These are phyloP conservation scores for Exophiala calicioides DNA, from an alignment of 2,329 filamentous ascomycete genomes.

Conservation along the genomic window DNA sequence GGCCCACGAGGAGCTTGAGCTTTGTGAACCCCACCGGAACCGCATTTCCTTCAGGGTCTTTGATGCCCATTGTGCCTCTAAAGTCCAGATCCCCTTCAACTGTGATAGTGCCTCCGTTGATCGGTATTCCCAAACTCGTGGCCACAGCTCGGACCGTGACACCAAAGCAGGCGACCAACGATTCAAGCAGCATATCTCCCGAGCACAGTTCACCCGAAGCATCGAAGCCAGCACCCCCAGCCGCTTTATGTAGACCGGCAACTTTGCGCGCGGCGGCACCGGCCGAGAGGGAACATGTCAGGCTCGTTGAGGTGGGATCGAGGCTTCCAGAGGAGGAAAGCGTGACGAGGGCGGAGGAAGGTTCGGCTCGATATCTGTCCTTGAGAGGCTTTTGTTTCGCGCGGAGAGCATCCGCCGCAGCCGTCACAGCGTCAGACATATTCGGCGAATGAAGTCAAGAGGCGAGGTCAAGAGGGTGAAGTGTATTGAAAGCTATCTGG, in stretches of 20 bases:
- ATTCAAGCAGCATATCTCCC: slow-evolving; percentile 54
- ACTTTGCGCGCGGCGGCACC: slow-evolving; percentile 45
- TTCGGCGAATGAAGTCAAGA: neutral
- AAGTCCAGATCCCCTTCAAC: slow-evolving; percentile 54
- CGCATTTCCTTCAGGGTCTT: slow-evolving; percentile 35
- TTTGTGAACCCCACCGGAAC: slow-evolving; percentile 51
- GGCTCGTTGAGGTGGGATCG: slow-evolving; percentile 41
- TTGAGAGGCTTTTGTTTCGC: slow-evolving; percentile 53
- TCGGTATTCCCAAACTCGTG: slow-evolving; percentile 48
- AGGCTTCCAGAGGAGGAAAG: slow-evolving; percentile 48
- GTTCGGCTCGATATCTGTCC: slow-evolving; percentile 46
- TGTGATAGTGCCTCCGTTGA: slow-evolving; percentile 44
- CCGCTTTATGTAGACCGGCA: slow-evolving; percentile 51
- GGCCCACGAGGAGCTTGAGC: slow-evolving; percentile 48
- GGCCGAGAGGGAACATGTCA: slow-evolving; percentile 51
- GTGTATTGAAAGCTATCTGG: too few species aligned
- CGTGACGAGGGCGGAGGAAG: slow-evolving; percentile 48
- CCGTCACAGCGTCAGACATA: slow-evolving; percentile 26
- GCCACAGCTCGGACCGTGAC: slow-evolving; percentile 55
- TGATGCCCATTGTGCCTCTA: slow-evolving; percentile 52
- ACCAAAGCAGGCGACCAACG: slow-evolving; percentile 52
- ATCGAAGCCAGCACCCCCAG: slow-evolving; percentile 48
- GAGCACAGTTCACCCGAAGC: slow-evolving; percentile 50
- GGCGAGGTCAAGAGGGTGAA: neutral
- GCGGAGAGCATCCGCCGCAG: slow-evolving; percentile 40